Base-by-base conservation (phyloP, 495 filamentous ascomycete genomes). In the Aspergillus funiculosus region DNA sequence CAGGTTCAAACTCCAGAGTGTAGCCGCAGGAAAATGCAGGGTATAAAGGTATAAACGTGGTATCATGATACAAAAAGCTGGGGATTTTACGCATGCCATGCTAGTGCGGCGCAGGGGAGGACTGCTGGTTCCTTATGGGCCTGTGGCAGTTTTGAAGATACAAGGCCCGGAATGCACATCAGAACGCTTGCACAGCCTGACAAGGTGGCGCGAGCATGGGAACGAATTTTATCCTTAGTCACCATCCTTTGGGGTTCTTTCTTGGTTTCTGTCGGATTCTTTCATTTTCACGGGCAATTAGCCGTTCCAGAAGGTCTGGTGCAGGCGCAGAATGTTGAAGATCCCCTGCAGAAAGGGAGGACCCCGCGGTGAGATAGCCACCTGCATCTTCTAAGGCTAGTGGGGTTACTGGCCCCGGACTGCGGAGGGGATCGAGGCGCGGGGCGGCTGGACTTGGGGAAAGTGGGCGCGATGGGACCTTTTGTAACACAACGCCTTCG, bases 361-460 rank as follows among this genome's bases (percentile, higher is more conserved):
- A 52, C 6, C 74, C 69, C 4, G 68, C 62, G 29, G 68, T 62
- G 9, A 84, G 53, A 27, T 81, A 84, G 28, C 75, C 71, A 27
- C 70, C 67, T 6, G 68, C 53, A 6, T 70, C 74, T 52, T 88
- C 85, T 21, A 92, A 61, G 2, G 77, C 76, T 59, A 92, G 72
- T 0, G 87, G 86, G 2, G 87, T 90, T 28, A 90, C 84, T 0
- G 85, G 84, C 0, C 85, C 85, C 1, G 86, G 85, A 32, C 83
- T 87, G n/a, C 77, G 77, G 3, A 85, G 69, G 2, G 87, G 87
- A 18, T 69, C 69, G 25, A 92, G 58, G 13, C 78, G 68, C 6
- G 87, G 87, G 15, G 81, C 81, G 8, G 67, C 66, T n/a, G 26
- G 84, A 73, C 49, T 65, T 54, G 57, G 73, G 46, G 50, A 64